Evolutionary conservation across 768 basidiomycete genomes (phyloP).

Genomic region (Phanerochaete sordida): DNA sequence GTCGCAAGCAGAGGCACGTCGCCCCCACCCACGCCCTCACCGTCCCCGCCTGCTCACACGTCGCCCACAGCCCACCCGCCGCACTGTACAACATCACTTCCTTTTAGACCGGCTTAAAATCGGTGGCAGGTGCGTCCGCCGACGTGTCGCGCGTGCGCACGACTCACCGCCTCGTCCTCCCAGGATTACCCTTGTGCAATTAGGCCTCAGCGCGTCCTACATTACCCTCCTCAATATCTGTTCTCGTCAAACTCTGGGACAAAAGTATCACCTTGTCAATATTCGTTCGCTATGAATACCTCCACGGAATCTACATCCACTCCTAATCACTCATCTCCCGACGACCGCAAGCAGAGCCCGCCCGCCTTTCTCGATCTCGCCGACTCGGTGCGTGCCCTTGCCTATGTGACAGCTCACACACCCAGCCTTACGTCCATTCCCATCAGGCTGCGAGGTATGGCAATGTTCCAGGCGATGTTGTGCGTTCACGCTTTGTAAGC

Average conservation of each 20-base stretch:
- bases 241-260: slow-evolving; percentile 51
- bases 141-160: slow-evolving; percentile 18
- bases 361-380: slow-evolving; percentile 93
- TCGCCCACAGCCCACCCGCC: slow-evolving; percentile 41
- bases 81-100: slow-evolving; percentile 78
- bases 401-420: neutral
- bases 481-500: slow-evolving; percentile 37
- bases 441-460: slow-evolving; percentile 75
- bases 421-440: slow-evolving; percentile 8
- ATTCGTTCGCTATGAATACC: slow-evolving; percentile 61
- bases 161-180: slow-evolving; percentile 7
- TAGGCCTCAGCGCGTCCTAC: slow-evolving; percentile 43
- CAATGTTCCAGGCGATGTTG: slow-evolving; percentile 81
- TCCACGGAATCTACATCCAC: slow-evolving; percentile 68
- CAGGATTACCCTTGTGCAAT: slow-evolving; percentile 66
- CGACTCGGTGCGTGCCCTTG: slow-evolving; percentile 69
- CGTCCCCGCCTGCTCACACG: slow-evolving; percentile 6
- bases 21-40: neutral
- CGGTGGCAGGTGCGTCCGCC: slow-evolving; percentile 56
- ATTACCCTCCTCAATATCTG: slow-evolving; percentile 46
- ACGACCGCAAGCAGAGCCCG: slow-evolving; percentile 81
- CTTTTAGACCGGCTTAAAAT: slow-evolving; percentile 69
- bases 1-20: slow-evolving; percentile 24
- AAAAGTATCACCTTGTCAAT: slow-evolving; percentile 46
- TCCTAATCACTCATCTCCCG: slow-evolving; percentile 62